phyloP scores from a whole-genome alignment of 2,329 filamentous ascomycete species.

The Trichoderma sp. region DNA sequence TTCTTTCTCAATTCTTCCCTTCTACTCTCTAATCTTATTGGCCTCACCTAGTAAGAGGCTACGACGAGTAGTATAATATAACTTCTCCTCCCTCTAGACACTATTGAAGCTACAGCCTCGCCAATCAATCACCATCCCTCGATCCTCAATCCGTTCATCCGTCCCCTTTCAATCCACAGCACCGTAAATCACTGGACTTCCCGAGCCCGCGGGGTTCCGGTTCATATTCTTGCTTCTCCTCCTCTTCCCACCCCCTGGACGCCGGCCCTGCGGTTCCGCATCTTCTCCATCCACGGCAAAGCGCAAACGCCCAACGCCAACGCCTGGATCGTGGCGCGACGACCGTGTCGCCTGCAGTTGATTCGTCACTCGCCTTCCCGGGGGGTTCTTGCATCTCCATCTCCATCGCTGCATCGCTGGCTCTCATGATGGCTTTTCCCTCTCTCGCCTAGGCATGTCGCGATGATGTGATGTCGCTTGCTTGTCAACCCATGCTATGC shows the following conservation, averaged over 20 bases:
- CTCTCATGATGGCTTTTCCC: background rate
- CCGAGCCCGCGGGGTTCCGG: slow-evolving; percentile 4
- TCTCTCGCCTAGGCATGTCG: slow-evolving; percentile 2
- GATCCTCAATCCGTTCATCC: background rate
- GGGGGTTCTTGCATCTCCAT: background rate
- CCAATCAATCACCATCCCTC: background rate
- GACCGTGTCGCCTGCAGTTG: background rate
- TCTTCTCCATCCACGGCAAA: background rate
- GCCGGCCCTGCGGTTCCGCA: slow-evolving; percentile 7
- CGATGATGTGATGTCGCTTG: slow-evolving; percentile 15
- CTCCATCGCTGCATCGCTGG: background rate
- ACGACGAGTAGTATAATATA: too few species aligned
- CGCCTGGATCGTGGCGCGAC: background rate
- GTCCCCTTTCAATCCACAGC: background rate
- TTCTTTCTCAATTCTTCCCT: background rate
- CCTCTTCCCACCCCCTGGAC: background rate
- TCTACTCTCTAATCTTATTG: background rate
- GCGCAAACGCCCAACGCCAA: slow-evolving; percentile 1
- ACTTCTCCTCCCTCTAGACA: background rate
- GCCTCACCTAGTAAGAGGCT: background rate
- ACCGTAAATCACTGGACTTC: slow-evolving; percentile 3
- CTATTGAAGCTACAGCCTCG: background rate
- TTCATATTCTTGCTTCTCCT: background rate
- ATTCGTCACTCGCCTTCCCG: background rate
- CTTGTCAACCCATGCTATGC: background rate